Conservation (phyloP, 192 early-diverging fungal genomes). For the Entrophospora sp. region DNA sequence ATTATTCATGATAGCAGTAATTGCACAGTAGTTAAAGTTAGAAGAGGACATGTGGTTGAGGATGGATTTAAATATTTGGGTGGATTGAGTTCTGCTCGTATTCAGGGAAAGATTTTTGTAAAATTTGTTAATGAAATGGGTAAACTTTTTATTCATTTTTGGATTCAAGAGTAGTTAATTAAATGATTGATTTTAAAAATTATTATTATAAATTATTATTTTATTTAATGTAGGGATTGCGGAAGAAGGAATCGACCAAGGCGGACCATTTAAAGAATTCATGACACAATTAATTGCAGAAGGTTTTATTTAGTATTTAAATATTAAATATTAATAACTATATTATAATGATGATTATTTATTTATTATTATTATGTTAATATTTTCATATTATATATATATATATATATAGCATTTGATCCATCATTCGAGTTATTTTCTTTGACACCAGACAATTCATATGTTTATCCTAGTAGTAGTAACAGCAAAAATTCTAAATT, state of each 20-base stretch:
- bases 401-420: constrained; percentile 40
- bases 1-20: too few species aligned
- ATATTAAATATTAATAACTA: constrained; percentile 40
- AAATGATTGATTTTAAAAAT: constrained; percentile 37
- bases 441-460: constrained; percentile 24
- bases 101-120: constrained; percentile 43
- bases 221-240: constrained; percentile 47
- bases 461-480: constrained; percentile 6
- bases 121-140: constrained; percentile 45
- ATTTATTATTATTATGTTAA: too few species aligned
- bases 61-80: constrained; percentile 57
- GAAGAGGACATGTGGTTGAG: constrained; percentile 56
- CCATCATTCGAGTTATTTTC: constrained; percentile 29
- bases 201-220: too few species aligned
- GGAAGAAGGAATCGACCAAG: constrained; percentile 77
- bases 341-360: too few species aligned
- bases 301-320: constrained; percentile 44
- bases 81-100: constrained; percentile 29
- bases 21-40: constrained; percentile 47
- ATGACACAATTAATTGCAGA: constrained; percentile 43
- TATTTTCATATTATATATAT: too few species aligned
- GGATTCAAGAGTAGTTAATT: constrained; percentile 20
- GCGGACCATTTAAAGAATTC: constrained; percentile 73
- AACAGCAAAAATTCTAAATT: not conserved
- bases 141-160: not conserved